Evolutionary conservation across 2,329 filamentous ascomycete species (phyloP), one percentile per base, ranked within the genome.

Genomic region (Diaporthe ampelina): DNA sequence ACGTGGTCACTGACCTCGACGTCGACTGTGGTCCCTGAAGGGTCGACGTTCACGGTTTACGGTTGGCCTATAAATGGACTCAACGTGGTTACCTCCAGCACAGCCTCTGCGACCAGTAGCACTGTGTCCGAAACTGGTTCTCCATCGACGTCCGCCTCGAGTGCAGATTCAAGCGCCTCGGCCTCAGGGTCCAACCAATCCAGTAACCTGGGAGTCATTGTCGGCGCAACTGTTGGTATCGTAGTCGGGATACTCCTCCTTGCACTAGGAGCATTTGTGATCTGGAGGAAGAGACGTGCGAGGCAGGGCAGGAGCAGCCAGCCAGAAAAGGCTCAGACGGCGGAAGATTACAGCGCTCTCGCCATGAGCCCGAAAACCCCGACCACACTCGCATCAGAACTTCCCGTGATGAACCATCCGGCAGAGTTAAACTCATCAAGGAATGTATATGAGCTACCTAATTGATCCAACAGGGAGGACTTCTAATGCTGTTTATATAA

Each of bases 31-130:
- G 48, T 61, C 4, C 59, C 59, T n/a, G 29, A 19, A 11, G 32
- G 59, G 4, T 52, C 48, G 48, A 67, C 13, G 7, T 21, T 52
- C 21, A 68, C 67, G 5, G 52, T 74, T 1, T 74, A 40, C 9
- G 68, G 73, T 2, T 52, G 70, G 11, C 73, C 68, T 10, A 26
- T 74, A 2, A 74, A 74, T 11, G 68, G 73, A 3, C 32, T 71
- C 19, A 72, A 74, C 9, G 58, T 68, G 37, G 48, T 61, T 5
- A 26, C 68, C 19, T 57, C 73, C 11, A 72, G 45, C 48, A 73
- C 61, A 11, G 26, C 67, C 21, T 32, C 50, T 32, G 8, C 67
- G 6, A 26, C 67, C 35, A 10, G 15, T 13, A 21, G 24, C 52
- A 24, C 21, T 43, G 19, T 45, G 35, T 37, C 35, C 35, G 35